Conservation (phyloP, 2,329 filamentous ascomycete genomes). For the Bisporella sp. region DNA sequence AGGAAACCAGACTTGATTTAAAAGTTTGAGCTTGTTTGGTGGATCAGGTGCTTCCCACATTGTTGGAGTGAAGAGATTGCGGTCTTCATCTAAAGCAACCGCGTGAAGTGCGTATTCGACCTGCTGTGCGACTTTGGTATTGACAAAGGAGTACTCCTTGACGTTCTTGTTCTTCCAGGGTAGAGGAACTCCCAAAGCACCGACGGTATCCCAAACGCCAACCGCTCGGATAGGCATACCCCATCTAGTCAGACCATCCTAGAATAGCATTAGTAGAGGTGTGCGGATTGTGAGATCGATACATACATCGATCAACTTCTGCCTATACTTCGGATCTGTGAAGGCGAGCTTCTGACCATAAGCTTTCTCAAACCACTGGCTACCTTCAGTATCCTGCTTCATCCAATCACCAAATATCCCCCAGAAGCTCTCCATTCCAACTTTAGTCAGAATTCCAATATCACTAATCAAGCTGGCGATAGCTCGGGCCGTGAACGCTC, state of each 20-base stretch:
- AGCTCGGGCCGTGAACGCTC: slow-evolving; percentile 33
- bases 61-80: slow-evolving; percentile 31
- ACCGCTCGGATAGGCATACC: slow-evolving; percentile 33
- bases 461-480: slow-evolving; percentile 28
- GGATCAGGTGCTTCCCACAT: slow-evolving; percentile 27
- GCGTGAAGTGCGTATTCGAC: slow-evolving; percentile 43
- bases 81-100: slow-evolving; percentile 40
- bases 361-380: slow-evolving; percentile 13
- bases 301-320: slow-evolving; percentile 16
- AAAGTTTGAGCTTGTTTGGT: slow-evolving; percentile 17
- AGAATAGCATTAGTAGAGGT: slow-evolving; percentile 3
- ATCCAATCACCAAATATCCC: slow-evolving; percentile 34
- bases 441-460: slow-evolving; percentile 35
- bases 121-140: slow-evolving; percentile 33
- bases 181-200: slow-evolving; percentile 16
- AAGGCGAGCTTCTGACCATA: slow-evolving; percentile 13
- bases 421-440: slow-evolving; percentile 35
- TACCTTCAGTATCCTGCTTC: slow-evolving; percentile 16
- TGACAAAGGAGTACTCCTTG: slow-evolving; percentile 32
- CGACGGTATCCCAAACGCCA: slow-evolving; percentile 43
- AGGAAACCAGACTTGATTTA: slow-evolving; percentile 39
- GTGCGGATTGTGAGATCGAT: background rate
- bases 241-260: slow-evolving; percentile 17
- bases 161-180: slow-evolving; percentile 14
- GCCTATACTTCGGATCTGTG: slow-evolving; percentile 13